Percentiles rank a stretch among this genome's conserved stretches.
Conservation (phyloP, 345 rosid species). For the Cardamine occulta region DNA sequence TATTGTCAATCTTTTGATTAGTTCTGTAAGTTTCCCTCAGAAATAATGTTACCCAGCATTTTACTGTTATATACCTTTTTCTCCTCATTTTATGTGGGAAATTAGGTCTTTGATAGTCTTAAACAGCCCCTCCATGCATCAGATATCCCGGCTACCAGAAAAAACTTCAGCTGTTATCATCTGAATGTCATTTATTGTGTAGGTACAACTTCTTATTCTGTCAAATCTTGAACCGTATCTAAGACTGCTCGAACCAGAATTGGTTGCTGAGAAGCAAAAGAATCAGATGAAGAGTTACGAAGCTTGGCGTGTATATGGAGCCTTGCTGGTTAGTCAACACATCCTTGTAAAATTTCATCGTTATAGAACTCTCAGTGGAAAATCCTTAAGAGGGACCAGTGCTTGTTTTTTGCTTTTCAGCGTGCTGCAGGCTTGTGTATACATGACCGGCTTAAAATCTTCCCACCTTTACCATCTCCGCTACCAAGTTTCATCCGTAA, state of each 20-base stretch:
- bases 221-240: constrained; percentile 84
- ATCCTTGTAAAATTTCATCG: background rate
- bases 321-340: constrained; percentile 64
- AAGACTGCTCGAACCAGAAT: constrained; percentile 83
- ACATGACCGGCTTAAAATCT: constrained; percentile 71
- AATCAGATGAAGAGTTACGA: constrained; percentile 88
- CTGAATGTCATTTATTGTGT: constrained; percentile 25
- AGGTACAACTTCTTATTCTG: constrained; percentile 82
- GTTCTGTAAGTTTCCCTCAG: background rate
- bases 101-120: background rate
- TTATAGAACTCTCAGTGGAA: constrained; percentile 4
- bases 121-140: background rate
- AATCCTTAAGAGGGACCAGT: background rate
- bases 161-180: background rate
- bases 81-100: constrained; percentile 12
- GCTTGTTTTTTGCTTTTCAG: constrained; percentile 49
- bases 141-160: constrained; percentile 3
- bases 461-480: constrained; percentile 67
- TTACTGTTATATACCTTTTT: background rate
- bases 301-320: constrained; percentile 95
- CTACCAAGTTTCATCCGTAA: constrained; percentile 49
- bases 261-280: constrained; percentile 81
- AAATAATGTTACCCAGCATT: constrained; percentile 2
- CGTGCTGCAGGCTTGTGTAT: constrained; percentile 73
- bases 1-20: background rate